Base-by-base conservation (phyloP, 2,329 filamentous ascomycete species). In the Sodiomyces alkalinus region DNA sequence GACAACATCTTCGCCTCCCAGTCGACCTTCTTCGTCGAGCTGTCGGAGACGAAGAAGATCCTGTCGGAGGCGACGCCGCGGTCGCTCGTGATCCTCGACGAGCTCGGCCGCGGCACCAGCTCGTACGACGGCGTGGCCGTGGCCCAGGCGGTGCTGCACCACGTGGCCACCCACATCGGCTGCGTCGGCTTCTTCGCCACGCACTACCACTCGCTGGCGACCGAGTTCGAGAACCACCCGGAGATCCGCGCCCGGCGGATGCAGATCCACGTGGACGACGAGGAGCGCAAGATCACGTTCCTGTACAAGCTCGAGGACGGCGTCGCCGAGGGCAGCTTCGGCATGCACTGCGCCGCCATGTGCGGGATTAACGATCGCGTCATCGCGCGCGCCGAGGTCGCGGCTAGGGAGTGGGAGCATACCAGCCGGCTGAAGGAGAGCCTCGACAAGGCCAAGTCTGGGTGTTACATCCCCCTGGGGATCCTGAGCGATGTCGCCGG, bases 1-100 rank as follows among this genome's bases (percentile, higher is more conserved):
- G 90, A 98, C 69, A 96, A 96, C 53, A 98, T 98, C 43, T 96
- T 98, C 48, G 90, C 87, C 2, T 82, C 87, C 0, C 90, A 98
- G 52, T 92, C 82, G 10, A 98, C 90, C 3, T 98, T 98, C 62
- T 96, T 98, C 46, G 87, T 98, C 17, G 90, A 98, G 53, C 62
- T 98, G 2, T 86, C 85, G 0, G 90, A 98, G 51, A 98, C 90
- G 0, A 93, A 96, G 60, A 96, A 96, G 63, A 98, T 98, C 28
- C 65, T 98, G 1, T 74, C 82, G 0, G 90, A 96, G 56, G 90
- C 90, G 1, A 94, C 87, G 0, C 80, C 87, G 0, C 80, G 87
- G 8, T 94, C 85, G 0, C 72, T 98, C 1, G 90, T 98, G 31
- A 98, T 98, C 41, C 72, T 98, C 2, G 90, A 98, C 51, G 90